Conservation (phyloP, 2,329 filamentous ascomycete species). For the Botrytis elliptica region DNA sequence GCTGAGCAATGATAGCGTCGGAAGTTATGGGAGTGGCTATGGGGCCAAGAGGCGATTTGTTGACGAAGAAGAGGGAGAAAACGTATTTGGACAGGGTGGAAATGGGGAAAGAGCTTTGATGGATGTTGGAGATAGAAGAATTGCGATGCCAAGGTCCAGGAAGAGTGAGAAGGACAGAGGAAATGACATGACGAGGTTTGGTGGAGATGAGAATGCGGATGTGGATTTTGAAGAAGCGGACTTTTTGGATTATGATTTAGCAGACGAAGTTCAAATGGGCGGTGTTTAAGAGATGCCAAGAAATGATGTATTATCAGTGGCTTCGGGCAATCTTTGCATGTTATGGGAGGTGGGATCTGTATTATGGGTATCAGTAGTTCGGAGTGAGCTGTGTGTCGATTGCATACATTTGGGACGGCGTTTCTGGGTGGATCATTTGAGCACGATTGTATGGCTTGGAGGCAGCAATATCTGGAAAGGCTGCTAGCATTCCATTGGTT, state of each 20-base stretch:
- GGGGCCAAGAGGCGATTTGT: constrained; percentile 34
- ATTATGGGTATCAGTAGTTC: neutral
- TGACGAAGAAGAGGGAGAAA: constrained; percentile 30
- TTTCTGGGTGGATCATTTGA: neutral
- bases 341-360: constrained; percentile 1
- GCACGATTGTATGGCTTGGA: neutral
- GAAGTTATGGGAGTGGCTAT: constrained; percentile 3
- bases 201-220: constrained; percentile 48
- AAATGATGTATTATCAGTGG: neutral
- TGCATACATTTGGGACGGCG: constrained; percentile 3
- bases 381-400: neutral
- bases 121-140: constrained; percentile 33
- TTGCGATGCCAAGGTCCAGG: constrained; percentile 29
- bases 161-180: constrained; percentile 30
- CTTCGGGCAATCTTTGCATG: neutral
- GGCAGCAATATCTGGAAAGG: neutral
- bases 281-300: constrained; percentile 28
- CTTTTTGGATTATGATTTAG: constrained; percentile 53
- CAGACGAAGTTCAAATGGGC: constrained; percentile 37
- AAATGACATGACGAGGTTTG: constrained; percentile 25
- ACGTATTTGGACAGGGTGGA: constrained; percentile 8
- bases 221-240: constrained; percentile 66
- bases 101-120: constrained; percentile 12
- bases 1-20: constrained; percentile 25
- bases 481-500: neutral